Base-by-base conservation (phyloP, 1,284 basidiomycete genomes). In the Ganoderma lucidum region DNA sequence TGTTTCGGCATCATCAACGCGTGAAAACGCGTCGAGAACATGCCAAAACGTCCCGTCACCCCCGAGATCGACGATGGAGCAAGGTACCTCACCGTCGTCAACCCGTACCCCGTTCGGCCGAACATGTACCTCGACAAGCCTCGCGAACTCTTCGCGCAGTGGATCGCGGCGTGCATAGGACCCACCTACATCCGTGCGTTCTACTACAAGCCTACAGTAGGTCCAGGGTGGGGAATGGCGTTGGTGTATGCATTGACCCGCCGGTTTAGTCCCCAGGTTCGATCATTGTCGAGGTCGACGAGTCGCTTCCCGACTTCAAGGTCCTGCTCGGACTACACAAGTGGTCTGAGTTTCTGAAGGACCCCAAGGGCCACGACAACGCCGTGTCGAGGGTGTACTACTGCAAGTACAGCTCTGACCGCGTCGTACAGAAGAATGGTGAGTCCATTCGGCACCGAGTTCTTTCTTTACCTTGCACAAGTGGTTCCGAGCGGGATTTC, bases 141-240 rank as follows among this genome's bases (percentile, higher is more conserved):
- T 69, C 84, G 84, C 45, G 81, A 83, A 56, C 79, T 81, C 19
- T 88, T 89, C 71, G 85, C 85, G 19, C 82, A 81, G 66, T 93
- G 91, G 92, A 81, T 93, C 23, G 89, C 88, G 0, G 84, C 84
- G 60, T 85, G 83, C 73, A 83, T 88, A 64, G 83, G 23, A 77
- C 79, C 41, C 75, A 85, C 0, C 2, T 78, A 82, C 19, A 77
- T 93, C 51, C 81, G 83, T 63, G 86, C 86, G 4, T 81, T 93
- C 39, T 88, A 86, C 71, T 83, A 90, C 76, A 92, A 90, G 73
- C 90, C 91, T 0, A 85, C 81, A 58, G 91, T 91, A 73, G 2
- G 71, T 67, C 35, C 6, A 41, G 69, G 37, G 86, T 82, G 2
- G 30, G 51, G 9, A 41, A 41, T 30, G 12, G 28, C 12, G 2